phyloP scores from a whole-genome alignment of 208 protist genomes.

The Leishmania martiniquensis region DNA sequence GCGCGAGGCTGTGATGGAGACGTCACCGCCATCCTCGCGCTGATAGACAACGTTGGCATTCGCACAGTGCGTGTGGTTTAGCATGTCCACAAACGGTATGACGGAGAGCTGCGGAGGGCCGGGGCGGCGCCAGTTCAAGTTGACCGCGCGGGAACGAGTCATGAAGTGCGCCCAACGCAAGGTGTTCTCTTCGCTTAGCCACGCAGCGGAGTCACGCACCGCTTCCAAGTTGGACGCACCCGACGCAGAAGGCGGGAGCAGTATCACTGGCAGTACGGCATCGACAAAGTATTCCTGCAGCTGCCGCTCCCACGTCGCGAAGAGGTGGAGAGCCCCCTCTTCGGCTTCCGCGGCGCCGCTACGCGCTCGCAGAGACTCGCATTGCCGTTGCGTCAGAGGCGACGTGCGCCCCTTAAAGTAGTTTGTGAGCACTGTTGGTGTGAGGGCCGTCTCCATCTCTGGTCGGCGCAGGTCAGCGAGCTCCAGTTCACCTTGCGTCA shows the following conservation, averaged over 20 bases:
- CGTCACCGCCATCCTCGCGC: slow-evolving; percentile 22
- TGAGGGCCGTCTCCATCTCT: slow-evolving; percentile 53
- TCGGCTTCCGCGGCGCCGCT: slow-evolving; percentile 22
- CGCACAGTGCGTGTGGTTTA: slow-evolving; percentile 63
- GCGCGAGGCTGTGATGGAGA: slow-evolving; percentile 57
- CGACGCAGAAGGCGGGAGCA: not conserved
- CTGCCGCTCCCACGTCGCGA: slow-evolving; percentile 35
- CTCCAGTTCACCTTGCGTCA: slow-evolving; percentile 38
- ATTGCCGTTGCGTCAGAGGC: slow-evolving; percentile 63
- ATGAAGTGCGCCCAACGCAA: slow-evolving; percentile 88
- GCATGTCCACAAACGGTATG: slow-evolving; percentile 83
- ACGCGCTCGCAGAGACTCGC: slow-evolving; percentile 41
- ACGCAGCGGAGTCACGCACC: slow-evolving; percentile 10
- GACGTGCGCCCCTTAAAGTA: slow-evolving; percentile 51
- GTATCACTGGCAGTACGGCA: slow-evolving; percentile 40
- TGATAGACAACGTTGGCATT: slow-evolving; percentile 68
- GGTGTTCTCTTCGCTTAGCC: slow-evolving; percentile 32
- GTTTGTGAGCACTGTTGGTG: slow-evolving; percentile 45
- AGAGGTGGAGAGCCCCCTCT: slow-evolving; percentile 34
- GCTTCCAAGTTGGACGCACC: not conserved
- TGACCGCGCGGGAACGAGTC: slow-evolving; percentile 79
- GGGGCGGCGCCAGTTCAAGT: slow-evolving; percentile 36
- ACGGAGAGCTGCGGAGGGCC: slow-evolving; percentile 42
- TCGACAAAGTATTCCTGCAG: slow-evolving; percentile 38
- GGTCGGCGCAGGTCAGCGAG: slow-evolving; percentile 49